phyloP scores from a whole-genome alignment of 495 filamentous ascomycete species.

The Tuber brumale region DNA sequence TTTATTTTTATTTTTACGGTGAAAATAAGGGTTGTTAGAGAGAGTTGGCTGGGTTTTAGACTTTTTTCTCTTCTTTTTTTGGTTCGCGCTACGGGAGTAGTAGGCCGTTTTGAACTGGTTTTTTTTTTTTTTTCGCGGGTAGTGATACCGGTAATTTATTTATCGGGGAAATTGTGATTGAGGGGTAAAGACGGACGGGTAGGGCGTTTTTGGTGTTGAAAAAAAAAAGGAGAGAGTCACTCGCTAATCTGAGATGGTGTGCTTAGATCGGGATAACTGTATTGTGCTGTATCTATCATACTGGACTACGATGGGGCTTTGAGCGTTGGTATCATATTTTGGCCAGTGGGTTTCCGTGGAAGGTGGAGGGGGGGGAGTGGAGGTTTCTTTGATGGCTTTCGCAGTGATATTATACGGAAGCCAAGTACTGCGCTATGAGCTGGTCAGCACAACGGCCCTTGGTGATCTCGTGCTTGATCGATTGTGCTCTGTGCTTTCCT shows the following conservation, averaged over 20 bases:
- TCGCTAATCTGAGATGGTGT: neutral
- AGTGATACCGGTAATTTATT: too few species aligned
- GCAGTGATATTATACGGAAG: neutral
- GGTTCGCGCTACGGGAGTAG: too few species aligned
- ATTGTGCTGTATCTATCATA: neutral
- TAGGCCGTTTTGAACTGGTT: too few species aligned
- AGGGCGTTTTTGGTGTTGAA: neutral
- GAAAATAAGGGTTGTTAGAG: neutral
- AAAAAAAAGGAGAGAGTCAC: neutral
- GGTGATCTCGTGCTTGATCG: neutral
- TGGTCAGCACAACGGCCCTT: neutral
- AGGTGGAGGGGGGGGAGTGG: too few species aligned
- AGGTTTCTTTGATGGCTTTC: too few species aligned
- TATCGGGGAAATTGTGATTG: too few species aligned
- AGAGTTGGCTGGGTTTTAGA: neutral
- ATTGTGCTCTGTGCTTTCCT: neutral
- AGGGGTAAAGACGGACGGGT: too few species aligned
- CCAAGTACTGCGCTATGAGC: neutral
- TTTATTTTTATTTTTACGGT: neutral
- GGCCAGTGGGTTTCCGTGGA: neutral
- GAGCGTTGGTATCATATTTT: neutral
- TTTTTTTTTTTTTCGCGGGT: too few species aligned
- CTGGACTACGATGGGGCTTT: neutral
- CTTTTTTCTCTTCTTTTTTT: neutral
- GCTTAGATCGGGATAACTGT: neutral